A percentile compares a stretch with the other conserved stretches of the same genome.
phyloP scores from a whole-genome alignment of 139 green algal species.

The Chlamydomonas schloesseri region DNA sequence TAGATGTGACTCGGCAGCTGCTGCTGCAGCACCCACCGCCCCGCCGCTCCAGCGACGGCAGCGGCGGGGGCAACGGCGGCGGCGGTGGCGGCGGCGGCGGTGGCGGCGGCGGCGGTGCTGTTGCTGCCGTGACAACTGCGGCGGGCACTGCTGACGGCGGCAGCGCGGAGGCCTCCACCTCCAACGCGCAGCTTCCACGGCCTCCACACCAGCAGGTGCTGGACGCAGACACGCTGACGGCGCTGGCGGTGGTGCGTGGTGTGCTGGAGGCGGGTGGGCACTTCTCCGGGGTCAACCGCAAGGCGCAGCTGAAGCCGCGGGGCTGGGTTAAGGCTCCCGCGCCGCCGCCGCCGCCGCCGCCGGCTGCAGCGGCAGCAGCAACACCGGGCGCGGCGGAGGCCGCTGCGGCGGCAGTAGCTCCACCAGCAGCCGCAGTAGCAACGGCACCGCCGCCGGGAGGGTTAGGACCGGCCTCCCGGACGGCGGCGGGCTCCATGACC shows the following conservation, averaged over 20 bases:
- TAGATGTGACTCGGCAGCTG: background rate
- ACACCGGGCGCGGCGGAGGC: no score
- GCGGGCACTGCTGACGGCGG: background rate
- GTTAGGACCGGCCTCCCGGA: no score
- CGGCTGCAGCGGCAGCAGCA: background rate
- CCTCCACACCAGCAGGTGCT: no score
- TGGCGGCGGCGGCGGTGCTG: slow-evolving; percentile 14
- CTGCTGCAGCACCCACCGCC: background rate
- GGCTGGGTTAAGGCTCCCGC: no score
- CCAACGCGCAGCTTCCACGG: no score
- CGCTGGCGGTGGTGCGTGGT: slow-evolving; percentile 88
- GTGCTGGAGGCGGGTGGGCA: slow-evolving; percentile 74
- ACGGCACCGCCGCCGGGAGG: no score
- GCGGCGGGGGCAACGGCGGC: background rate
- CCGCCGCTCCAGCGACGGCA: background rate
- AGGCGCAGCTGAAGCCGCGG: slow-evolving; percentile 74
- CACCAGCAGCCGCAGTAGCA: no score
- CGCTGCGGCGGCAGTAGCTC: no score
- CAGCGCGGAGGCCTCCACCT: no score
- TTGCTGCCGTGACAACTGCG: background rate
- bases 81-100: slow-evolving; percentile 15
- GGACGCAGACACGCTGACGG: background rate
- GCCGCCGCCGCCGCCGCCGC: background rate
- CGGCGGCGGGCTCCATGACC: no score
- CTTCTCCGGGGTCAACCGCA: slow-evolving; percentile 94